A percentile compares a stretch with the other conserved stretches of the same genome.
Evolutionary conservation across 1,284 basidiomycete species (phyloP).

Genomic region (Lignosus rhinocerotis): DNA sequence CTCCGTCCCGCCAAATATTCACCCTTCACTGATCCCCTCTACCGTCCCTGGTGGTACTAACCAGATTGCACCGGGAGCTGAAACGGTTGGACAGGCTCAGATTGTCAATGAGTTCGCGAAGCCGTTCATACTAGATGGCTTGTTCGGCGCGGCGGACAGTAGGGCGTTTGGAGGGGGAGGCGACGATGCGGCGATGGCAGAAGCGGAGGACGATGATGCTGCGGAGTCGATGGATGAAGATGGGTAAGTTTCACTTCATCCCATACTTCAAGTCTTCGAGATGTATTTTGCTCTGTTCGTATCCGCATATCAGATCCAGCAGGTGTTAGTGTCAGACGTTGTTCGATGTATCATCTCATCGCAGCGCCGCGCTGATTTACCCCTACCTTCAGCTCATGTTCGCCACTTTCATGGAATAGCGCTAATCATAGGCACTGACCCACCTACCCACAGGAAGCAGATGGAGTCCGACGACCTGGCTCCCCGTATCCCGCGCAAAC

Average conservation of each 20-base stretch:
- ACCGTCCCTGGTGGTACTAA: slow-evolving; percentile 32
- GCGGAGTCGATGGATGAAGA: slow-evolving; percentile 50
- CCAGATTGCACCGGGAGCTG: slow-evolving; percentile 64
- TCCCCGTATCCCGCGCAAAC: slow-evolving; percentile 39
- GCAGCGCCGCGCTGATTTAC: background rate
- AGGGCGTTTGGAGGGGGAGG: slow-evolving; percentile 54
- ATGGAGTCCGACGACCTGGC: slow-evolving; percentile 49
- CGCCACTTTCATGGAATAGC: no score
- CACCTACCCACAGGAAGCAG: slow-evolving; percentile 25
- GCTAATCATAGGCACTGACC: no score
- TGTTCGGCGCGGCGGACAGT: slow-evolving; percentile 76
- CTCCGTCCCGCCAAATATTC: slow-evolving; percentile 76
- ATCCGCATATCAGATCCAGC: no score
- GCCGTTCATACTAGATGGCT: slow-evolving; percentile 72
- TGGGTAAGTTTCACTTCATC: slow-evolving; percentile 36
- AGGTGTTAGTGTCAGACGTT: no score
- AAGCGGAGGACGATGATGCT: slow-evolving; percentile 27
- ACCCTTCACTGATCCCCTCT: slow-evolving; percentile 73
- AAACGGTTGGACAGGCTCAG: slow-evolving; percentile 72
- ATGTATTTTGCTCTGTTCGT: background rate
- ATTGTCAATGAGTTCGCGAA: slow-evolving; percentile 67
- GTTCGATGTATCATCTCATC: no score
- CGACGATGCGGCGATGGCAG: slow-evolving; percentile 23
- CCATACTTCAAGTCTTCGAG: background rate
- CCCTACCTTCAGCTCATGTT: background rate